These are phyloP conservation scores for Boletus rex-veris DNA, from an alignment of 768 basidiomycete genomes.

Conservation along the genomic window DNA sequence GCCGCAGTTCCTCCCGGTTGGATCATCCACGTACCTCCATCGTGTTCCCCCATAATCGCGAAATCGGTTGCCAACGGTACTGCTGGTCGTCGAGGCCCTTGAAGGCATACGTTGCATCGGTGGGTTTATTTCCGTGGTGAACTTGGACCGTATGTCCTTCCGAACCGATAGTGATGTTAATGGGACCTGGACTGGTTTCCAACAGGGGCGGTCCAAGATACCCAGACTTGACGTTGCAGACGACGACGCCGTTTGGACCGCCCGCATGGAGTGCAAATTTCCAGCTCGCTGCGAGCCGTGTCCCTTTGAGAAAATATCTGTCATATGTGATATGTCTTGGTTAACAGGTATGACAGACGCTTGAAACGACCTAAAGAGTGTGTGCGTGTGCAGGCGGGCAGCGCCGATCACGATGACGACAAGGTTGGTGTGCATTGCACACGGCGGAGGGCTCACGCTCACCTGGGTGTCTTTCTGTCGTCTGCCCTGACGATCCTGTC, in stretches of 20 bases:
- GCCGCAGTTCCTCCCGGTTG: too few species aligned
- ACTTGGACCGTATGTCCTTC: conserved; percentile 9
- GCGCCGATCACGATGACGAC: background rate
- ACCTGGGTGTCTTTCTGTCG: conserved; percentile 26
- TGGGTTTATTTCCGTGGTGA: conserved; percentile 1
- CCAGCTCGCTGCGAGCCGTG: conserved; percentile 20
- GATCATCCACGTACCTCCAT: conserved; percentile 22
- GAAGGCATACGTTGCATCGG: conserved; percentile 16
- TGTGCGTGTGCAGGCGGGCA: too few species aligned
- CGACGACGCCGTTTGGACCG: conserved; percentile 13
- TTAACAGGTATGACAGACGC: background rate
- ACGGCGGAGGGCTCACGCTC: background rate
- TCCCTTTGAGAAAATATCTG: conserved; percentile 26
- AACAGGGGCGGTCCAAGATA: conserved; percentile 25
- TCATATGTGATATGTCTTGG: background rate
- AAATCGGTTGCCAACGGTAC: conserved; percentile 25
- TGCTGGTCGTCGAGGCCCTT: conserved; percentile 19
- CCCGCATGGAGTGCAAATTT: conserved; percentile 20
- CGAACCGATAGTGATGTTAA: conserved; percentile 14
- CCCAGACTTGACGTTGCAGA: conserved; percentile 28
- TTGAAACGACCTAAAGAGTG: too few species aligned
- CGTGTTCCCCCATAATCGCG: conserved; percentile 9
- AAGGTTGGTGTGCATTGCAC: too few species aligned
- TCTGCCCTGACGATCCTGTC: conserved; percentile 28
- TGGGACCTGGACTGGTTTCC: conserved; percentile 14